phyloP scores from a whole-genome alignment of 2,329 filamentous ascomycete genomes.

The Aspergillus tubingensis region DNA sequence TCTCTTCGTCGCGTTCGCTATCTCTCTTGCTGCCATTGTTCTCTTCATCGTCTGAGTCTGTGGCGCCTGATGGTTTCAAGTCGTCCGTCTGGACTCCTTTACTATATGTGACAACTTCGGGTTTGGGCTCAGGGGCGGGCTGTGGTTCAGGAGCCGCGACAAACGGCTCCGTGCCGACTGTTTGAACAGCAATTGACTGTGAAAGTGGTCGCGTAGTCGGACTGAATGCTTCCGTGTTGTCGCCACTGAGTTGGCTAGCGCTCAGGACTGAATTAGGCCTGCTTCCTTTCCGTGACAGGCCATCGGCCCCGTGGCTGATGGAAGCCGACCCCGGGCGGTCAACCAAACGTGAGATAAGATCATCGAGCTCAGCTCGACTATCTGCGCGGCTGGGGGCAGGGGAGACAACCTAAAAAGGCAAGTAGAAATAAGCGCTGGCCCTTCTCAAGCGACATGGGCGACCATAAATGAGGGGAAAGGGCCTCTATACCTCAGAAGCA shows the following conservation, averaged over 20 bases:
- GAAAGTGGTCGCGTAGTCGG: conserved; percentile 44
- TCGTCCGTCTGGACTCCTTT: conserved; percentile 91
- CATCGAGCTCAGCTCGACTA: conserved; percentile 72
- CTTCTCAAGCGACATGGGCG: not conserved
- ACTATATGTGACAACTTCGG: conserved; percentile 91
- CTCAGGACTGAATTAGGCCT: conserved; percentile 85
- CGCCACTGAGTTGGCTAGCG: conserved; percentile 76
- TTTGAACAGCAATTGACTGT: conserved; percentile 62
- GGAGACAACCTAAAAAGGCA: conserved; percentile 59
- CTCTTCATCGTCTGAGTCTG: conserved; percentile 66
- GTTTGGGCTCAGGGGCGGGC: conserved; percentile 53
- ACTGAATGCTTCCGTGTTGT: conserved; percentile 50
- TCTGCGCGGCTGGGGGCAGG: conserved; percentile 70
- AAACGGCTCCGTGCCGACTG: conserved; percentile 71
- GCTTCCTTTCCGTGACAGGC: conserved; percentile 59
- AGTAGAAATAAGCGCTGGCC: conserved; percentile 15
- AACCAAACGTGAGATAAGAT: conserved; percentile 79
- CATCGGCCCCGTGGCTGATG: conserved; percentile 53
- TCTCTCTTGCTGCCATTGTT: conserved; percentile 79
- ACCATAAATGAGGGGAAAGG: not conserved
- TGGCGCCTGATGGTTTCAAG: conserved; percentile 61
- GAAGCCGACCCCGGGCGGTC: conserved; percentile 73
- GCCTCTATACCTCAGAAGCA: conserved; percentile 65
- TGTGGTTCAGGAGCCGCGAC: conserved; percentile 77
- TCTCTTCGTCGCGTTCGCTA: conserved; percentile 81